Percentiles rank a stretch among this genome's conserved stretches.
phyloP scores from a whole-genome alignment of 2,329 filamentous ascomycete species.

The Chalara sp. region DNA sequence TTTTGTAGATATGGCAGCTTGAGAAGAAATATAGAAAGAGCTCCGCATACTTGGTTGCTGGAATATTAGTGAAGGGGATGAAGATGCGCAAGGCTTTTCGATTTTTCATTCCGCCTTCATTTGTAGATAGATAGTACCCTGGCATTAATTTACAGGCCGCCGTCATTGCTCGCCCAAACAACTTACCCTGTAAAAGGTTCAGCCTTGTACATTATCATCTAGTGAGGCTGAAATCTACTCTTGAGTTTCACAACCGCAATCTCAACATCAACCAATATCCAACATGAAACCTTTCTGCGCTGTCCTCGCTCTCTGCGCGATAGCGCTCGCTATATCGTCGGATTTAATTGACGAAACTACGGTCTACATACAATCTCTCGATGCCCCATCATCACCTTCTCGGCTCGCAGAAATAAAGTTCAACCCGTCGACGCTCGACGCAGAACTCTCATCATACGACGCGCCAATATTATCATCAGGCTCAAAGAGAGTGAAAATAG shows the following conservation, averaged over 20 bases:
- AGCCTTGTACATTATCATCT: no score
- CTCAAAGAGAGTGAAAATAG: slow-evolving; percentile 46
- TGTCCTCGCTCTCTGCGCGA: slow-evolving; percentile 32
- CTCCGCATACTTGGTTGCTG: no score
- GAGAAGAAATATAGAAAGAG: no score
- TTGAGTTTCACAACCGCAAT: neutral
- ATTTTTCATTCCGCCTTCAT: no score
- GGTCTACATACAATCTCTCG: slow-evolving; percentile 24
- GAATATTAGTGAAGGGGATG: no score
- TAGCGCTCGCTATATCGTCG: slow-evolving; percentile 32
- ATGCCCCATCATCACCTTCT: slow-evolving; percentile 33
- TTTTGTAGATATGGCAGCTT: neutral
- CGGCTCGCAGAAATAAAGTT: slow-evolving; percentile 52
- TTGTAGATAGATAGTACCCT: no score
- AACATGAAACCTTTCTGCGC: slow-evolving; percentile 32
- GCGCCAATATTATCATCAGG: slow-evolving; percentile 44
- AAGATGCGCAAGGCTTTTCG: no score
- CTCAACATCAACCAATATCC: neutral
- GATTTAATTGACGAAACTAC: slow-evolving; percentile 29
- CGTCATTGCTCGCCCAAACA: no score
- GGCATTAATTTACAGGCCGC: no score
- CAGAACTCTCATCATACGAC: slow-evolving; percentile 47
- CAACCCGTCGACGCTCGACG: slow-evolving; percentile 37
- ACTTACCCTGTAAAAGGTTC: no score
- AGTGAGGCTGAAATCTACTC: no score